Evolutionary conservation across 2,329 filamentous ascomycete species (phyloP).

Genomic region (Eurotiales sp.): DNA sequence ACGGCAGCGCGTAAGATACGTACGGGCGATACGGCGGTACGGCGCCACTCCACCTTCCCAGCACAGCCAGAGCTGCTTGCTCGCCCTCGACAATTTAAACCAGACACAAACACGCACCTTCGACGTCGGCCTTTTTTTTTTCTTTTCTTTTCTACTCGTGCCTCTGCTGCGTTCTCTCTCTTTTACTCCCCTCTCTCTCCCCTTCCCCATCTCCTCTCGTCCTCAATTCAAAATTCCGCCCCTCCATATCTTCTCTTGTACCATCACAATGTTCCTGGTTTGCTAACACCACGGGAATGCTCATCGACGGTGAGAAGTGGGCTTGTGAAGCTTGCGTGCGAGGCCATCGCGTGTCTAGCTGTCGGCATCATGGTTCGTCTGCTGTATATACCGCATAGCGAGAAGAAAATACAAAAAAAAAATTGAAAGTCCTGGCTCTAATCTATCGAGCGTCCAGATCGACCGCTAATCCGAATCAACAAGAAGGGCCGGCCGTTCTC

Average conservation of each 20-base stretch:
- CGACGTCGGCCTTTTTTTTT: too few relatives aligned
- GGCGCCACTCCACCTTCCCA: too few relatives aligned
- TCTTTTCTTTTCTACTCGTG: too few relatives aligned
- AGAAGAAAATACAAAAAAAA: neutral
- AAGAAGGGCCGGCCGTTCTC: slow-evolving; percentile 97
- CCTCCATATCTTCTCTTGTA: neutral
- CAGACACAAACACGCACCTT: too few relatives aligned
- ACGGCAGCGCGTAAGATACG: too few relatives aligned
- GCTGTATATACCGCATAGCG: slow-evolving; percentile 12
- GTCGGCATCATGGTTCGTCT: slow-evolving; percentile 84
- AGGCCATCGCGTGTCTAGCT: slow-evolving; percentile 97
- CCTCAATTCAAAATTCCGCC: too few relatives aligned
- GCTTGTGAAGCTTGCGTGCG: slow-evolving; percentile 97
- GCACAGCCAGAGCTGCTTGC: too few relatives aligned
- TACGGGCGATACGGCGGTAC: too few relatives aligned
- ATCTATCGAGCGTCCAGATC: slow-evolving; percentile 90
- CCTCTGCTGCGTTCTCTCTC: too few relatives aligned
- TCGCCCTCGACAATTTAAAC: too few relatives aligned
- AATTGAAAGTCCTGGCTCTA: neutral
- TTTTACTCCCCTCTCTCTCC: slow-evolving; percentile 54
- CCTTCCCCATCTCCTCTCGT: slow-evolving; percentile 38
- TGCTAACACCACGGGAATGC: slow-evolving; percentile 52
- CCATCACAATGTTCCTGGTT: slow-evolving; percentile 14
- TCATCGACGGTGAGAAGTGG: slow-evolving; percentile 94
- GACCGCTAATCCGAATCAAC: slow-evolving; percentile 88